Conservation (phyloP, 2,329 filamentous ascomycete genomes). For the Colletotrichum chrysophilum region DNA sequence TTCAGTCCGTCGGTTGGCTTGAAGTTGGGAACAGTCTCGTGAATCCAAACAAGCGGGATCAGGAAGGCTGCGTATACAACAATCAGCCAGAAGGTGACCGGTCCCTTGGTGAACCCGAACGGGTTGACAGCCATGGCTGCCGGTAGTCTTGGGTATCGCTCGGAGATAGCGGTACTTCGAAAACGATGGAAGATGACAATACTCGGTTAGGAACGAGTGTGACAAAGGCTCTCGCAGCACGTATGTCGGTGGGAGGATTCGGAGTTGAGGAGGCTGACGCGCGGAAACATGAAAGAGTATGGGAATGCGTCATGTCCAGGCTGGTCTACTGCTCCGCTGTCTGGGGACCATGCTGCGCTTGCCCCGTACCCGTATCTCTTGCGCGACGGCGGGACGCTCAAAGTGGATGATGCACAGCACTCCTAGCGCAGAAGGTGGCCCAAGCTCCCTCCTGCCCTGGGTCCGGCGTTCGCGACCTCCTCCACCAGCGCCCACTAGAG, state of each 20-base stretch:
- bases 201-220: neutral
- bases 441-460: conserved; percentile 39
- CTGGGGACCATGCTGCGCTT: neutral
- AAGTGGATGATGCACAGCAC: neutral
- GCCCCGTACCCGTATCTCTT: neutral
- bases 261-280: neutral
- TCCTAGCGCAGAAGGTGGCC: conserved; percentile 19
- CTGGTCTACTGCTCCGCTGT: neutral
- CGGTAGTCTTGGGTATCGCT: neutral
- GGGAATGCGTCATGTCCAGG: conserved; percentile 11
- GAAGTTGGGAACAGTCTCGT: conserved; percentile 73
- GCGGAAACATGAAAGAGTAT: neutral
- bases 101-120: conserved; percentile 78
- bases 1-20: conserved; percentile 71
- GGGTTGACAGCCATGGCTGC: conserved; percentile 42
- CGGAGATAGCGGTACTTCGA: neutral
- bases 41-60: conserved; percentile 73
- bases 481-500: neutral
- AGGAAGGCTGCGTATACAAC: conserved; percentile 79
- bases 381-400: neutral
- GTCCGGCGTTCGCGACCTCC: neutral
- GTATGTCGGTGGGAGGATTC: neutral
- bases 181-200: neutral
- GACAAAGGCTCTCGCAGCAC: neutral
- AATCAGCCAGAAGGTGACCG: conserved; percentile 82